phyloP scores from a whole-genome alignment of 305 asterid species.

The Fraxinus baroniana region DNA sequence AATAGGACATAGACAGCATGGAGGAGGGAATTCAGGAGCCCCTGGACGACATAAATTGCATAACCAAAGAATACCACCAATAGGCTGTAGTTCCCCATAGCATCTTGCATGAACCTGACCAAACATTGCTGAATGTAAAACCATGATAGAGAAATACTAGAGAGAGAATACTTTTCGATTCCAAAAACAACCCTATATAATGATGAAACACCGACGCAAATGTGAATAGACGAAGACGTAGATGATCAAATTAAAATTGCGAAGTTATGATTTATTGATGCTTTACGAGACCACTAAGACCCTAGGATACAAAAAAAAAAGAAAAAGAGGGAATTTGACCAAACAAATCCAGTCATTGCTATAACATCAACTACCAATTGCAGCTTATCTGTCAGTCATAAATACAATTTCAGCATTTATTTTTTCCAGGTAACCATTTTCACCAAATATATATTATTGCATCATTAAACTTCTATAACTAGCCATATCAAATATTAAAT shows the following conservation, averaged over 20 bases:
- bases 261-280: neutral
- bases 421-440: neutral
- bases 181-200: neutral
- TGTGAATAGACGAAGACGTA: neutral
- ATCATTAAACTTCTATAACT: neutral
- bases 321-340: neutral
- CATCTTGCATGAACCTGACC: slow-evolving; percentile 97
- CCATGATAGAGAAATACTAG: neutral
- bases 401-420: neutral
- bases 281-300: neutral
- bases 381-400: neutral
- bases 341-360: neutral
- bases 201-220: slow-evolving; percentile 20
- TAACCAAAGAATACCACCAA: slow-evolving; percentile 90
- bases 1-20: slow-evolving; percentile 93
- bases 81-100: slow-evolving; percentile 89
- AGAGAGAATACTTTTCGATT: neutral
- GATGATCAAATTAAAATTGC: neutral
- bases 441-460: neutral
- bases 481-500: neutral
- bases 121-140: slow-evolving; percentile 22
- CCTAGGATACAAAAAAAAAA: neutral
- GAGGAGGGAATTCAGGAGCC: slow-evolving; percentile 80
- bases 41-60: slow-evolving; percentile 98
- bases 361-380: neutral